Evolutionary conservation across 345 rosid species (phyloP).

Genomic region (Populus nigra): DNA sequence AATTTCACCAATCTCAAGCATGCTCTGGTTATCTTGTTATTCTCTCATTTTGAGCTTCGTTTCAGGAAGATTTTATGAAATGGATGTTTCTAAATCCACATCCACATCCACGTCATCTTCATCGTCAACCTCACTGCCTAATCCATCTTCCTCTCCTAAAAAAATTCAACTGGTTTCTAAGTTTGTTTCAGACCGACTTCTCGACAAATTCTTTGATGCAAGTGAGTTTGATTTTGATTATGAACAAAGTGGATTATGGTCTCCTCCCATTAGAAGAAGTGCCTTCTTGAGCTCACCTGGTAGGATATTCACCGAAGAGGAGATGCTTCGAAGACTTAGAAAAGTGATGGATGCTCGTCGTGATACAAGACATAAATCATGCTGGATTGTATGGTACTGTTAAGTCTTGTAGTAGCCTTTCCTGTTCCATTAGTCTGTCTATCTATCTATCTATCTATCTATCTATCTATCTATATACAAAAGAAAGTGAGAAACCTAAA

Average conservation of each 20-base stretch:
- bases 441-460: not conserved
- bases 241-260: slow-evolving; percentile 63
- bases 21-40: not conserved
- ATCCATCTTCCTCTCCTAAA: slow-evolving; percentile 8
- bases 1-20: not conserved
- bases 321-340: slow-evolving; percentile 52
- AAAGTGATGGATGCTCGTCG: slow-evolving; percentile 30
- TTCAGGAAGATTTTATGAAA: not conserved
- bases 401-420: not conserved
- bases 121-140: slow-evolving; percentile 15
- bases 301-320: slow-evolving; percentile 50
- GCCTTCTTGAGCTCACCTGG: slow-evolving; percentile 57
- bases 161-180: slow-evolving; percentile 53
- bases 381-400: slow-evolving; percentile 19
- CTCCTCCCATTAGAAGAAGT: slow-evolving; percentile 62
- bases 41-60: not conserved
- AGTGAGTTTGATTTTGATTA: slow-evolving; percentile 61
- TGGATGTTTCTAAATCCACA: slow-evolving; percentile 23
- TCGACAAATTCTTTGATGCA: slow-evolving; percentile 56
- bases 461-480: not conserved
- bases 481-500: not conserved
- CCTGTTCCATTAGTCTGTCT: not conserved
- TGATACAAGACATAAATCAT: slow-evolving; percentile 19
- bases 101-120: slow-evolving; percentile 36
- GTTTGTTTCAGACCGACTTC: slow-evolving; percentile 60